Evolutionary conservation across 495 filamentous ascomycete genomes (phyloP).

Genomic region (Friedmanniomyces simplex): DNA sequence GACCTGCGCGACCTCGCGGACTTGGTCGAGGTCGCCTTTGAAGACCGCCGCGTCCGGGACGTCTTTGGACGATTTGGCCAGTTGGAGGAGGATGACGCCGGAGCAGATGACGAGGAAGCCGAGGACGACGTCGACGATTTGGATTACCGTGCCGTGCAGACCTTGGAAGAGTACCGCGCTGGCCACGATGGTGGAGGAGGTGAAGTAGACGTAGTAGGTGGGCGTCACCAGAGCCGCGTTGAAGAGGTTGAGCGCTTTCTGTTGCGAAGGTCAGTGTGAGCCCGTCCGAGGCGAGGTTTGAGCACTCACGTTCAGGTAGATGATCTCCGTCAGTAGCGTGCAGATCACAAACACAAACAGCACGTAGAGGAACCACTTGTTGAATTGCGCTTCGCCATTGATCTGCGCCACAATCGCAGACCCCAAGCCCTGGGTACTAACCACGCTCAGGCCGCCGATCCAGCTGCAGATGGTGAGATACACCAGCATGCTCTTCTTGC

Average conservation of each 20-base stretch:
- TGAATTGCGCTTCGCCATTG: constrained; percentile 74
- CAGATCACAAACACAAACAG: constrained; percentile 79
- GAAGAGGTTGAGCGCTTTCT: constrained; percentile 98
- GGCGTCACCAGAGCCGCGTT: constrained; percentile 96
- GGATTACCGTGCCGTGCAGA: constrained; percentile 73
- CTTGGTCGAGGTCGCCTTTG: constrained; percentile 84
- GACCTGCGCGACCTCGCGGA: constrained; percentile 87
- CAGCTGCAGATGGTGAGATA: constrained; percentile 94
- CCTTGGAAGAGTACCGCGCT: constrained; percentile 88
- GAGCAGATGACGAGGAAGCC: constrained; percentile 92
- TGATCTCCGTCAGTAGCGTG: constrained; percentile 84
- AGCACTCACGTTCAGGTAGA: constrained; percentile 82
- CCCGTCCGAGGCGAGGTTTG: neutral
- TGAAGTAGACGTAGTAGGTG: constrained; percentile 98
- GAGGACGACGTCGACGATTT: constrained; percentile 81
- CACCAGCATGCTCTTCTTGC: constrained; percentile 94
- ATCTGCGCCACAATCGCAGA: constrained; percentile 84
- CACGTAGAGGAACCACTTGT: constrained; percentile 94
- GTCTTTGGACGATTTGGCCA: constrained; percentile 97
- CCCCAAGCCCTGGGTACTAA: constrained; percentile 87
- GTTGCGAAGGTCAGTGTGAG: constrained; percentile 27
- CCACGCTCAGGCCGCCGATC: constrained; percentile 88
- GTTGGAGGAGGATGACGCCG: constrained; percentile 89
- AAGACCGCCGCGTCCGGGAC: constrained; percentile 91
- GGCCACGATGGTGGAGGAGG: constrained; percentile 84